Evolutionary conservation across 2,329 filamentous ascomycete species (phyloP), one percentile per base, ranked within the genome.

Genomic region (Aspergillus arachidicola): DNA sequence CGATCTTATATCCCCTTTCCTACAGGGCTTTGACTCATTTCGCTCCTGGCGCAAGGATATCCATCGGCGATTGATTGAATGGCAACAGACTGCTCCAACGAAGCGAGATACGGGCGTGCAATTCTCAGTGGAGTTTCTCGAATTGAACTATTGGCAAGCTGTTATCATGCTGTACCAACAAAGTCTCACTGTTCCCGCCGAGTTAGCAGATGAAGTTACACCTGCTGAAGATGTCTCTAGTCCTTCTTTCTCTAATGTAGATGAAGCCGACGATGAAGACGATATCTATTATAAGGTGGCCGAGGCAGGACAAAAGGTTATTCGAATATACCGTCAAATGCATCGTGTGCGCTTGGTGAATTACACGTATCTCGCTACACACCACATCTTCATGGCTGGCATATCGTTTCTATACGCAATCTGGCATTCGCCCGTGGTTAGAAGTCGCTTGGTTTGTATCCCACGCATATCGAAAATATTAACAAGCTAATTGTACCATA

Each of bases 81-180:
- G 94, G 95, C 95, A 94, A 76, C 88, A 89, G 32, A 89, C 88
- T 6, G 91, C 93, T 1, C 95, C 94, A 0, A 89, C 86, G 0
- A 89, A 90, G 66, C 80, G 86, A 26, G 88, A 95, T 62, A 96
- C 92, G 0, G 94, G 94, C 1, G 95, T 98, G 2, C 88, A 88
- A 4, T 98, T 98, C 75, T 93, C 91, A 0, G 89, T 92, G 1
- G 91, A 97, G 61, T 97, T 98, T 71, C 80, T 97, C 5, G 93
- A 97, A 71, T 84, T 98, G 64, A 98, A 98, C 77, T 98, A 98
- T 78, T 98, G 94, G 94, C 94, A 97, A 76, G 93, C 93, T 4
- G 89, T 98, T 64, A 96, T 97, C 69, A 93, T 97, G 90, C 86
- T 98, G 23, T 98, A 98, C 76, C 86, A 94, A 60, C 94, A 97